Conservation (phyloP, 169 alveolate genomes). For the Eimeria falciformis region DNA sequence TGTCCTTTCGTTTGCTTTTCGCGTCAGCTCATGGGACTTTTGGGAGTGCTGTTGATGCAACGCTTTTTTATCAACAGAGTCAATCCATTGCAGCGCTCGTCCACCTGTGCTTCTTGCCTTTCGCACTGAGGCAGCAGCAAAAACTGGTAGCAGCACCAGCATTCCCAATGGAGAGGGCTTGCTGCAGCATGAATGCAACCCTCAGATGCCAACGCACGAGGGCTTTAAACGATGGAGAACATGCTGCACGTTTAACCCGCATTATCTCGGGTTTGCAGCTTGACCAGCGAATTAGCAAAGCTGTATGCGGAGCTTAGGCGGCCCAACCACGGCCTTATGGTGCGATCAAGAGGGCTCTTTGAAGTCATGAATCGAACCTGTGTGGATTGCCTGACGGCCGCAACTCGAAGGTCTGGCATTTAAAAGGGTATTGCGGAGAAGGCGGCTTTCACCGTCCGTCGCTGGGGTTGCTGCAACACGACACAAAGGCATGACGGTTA, state of each 20-base stretch:
- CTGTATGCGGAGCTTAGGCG: neutral
- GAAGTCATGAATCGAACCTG: slow-evolving; percentile 16
- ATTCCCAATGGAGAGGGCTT: neutral
- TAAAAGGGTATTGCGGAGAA: slow-evolving; percentile 35
- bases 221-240: too few species aligned
- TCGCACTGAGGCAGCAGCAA: slow-evolving; percentile 26
- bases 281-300: neutral
- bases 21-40: too few species aligned
- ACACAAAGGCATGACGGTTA: neutral
- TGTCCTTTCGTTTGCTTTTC: too few species aligned
- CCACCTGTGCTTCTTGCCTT: slow-evolving; percentile 37
- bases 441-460: slow-evolving; percentile 50
- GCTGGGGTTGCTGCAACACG: slow-evolving; percentile 54
- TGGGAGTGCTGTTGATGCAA: slow-evolving; percentile 18
- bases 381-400: slow-evolving; percentile 16
- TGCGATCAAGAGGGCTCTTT: neutral
- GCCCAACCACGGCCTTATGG: neutral
- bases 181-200: neutral
- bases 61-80: neutral
- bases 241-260: neutral
- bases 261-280: neutral
- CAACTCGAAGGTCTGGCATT: neutral
- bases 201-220: neutral
- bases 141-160: too few species aligned
- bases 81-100: slow-evolving; percentile 52